phyloP scores from a whole-genome alignment of 106 monocot genomes.

The Cymbidium sinense region DNA sequence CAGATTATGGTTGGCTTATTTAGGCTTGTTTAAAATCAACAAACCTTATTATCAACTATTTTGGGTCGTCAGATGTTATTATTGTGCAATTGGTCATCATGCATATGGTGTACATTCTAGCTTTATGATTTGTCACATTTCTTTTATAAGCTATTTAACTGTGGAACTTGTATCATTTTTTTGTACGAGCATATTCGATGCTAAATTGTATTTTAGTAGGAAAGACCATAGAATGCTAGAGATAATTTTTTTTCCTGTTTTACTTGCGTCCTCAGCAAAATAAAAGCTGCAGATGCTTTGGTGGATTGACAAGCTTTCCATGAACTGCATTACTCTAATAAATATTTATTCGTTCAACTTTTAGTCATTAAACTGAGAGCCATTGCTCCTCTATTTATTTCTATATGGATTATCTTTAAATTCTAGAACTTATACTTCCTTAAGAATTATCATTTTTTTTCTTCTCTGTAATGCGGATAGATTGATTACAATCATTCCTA shows the following conservation, averaged over 20 bases:
- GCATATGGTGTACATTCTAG: background rate
- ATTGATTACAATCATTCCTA: no score
- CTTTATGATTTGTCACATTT: background rate
- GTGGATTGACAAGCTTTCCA: no score
- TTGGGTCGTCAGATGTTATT: background rate
- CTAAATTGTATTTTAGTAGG: background rate
- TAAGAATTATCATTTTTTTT: no score
- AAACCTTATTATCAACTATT: background rate
- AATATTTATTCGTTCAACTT: no score
- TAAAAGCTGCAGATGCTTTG: no score
- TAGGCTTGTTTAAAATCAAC: background rate
- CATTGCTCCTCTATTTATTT: no score
- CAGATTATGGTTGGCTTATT: background rate
- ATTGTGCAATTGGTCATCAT: background rate
- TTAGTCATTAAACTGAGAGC: no score
- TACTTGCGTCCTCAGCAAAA: no score
- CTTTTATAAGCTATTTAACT: background rate
- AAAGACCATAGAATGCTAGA: background rate
- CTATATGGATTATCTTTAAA: no score
- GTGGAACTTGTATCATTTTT: background rate
- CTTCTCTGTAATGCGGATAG: no score
- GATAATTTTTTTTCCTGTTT: background rate
- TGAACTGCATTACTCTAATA: no score
- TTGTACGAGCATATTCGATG: background rate
- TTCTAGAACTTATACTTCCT: no score